Evolutionary conservation across 768 basidiomycete species (phyloP), one percentile per base, ranked within the genome.

Genomic region (Boletus coccyginus): DNA sequence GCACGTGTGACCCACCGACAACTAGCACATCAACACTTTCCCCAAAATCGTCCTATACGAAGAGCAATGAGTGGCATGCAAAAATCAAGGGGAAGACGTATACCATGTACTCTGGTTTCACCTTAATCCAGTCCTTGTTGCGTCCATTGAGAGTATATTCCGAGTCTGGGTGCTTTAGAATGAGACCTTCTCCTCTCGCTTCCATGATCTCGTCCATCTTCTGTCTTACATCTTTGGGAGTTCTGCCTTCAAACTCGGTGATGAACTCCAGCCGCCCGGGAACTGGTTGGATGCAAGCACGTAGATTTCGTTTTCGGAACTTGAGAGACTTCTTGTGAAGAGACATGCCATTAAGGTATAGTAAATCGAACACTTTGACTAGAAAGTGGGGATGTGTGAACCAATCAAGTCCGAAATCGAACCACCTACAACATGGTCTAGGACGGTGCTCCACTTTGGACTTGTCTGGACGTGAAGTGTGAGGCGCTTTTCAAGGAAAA

Each of bases 341-440:
- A 5, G 87, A 87, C 67, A 80, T 79, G n/a, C 87, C 88, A 61
- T 95, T 94, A 55, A 97, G 78, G 66, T 90, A 94, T 1, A 99
- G 76, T 21, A 98, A 77, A 70, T 99, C 97, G 66, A 99, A 98
- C 11, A 98, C 83, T 73, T 97, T 98, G 82, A 97, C 95, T 98
- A 58, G n/a, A 38, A 52, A 16, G 14, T 19, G 32, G n/a, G 32
- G 16, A 29, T 6, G 13, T 46, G 43, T 50, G 12, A 43, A 47
- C 50, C 5, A 10, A 36, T 14, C 11, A 8, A n/a, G 31, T 19
- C 41, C 9, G 5, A 52, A 19, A 36, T 19, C 7, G 16, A 46
- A 29, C 10, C 36, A 78, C 90, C 60, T 67, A 95, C 94, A 95
- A 74, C 95, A 97, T 3, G 96, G 96, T 4, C 94, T 83, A 42